A percentile compares a stretch with the other conserved stretches of the same genome.
Conservation (phyloP, 2,329 filamentous ascomycete species). For the Neophaeococcomyces mojaviensis region DNA sequence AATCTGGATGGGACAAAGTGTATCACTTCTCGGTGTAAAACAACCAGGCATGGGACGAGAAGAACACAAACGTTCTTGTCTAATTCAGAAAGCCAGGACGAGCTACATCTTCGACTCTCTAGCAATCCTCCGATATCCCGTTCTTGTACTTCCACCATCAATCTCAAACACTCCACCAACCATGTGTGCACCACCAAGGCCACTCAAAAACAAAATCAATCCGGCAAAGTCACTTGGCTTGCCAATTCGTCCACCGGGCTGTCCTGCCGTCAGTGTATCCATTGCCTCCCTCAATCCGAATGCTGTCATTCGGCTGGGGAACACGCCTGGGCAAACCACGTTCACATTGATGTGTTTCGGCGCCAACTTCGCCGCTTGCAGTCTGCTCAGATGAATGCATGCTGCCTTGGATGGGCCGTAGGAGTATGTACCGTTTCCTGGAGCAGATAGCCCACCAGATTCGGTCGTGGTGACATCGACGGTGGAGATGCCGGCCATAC, state of each 20-base stretch:
- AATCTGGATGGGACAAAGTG: no score
- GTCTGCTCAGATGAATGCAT: constrained; percentile 46
- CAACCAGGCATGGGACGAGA: no score
- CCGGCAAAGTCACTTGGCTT: constrained; percentile 44
- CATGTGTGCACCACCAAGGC: constrained; percentile 36
- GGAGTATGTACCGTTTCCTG: constrained; percentile 45
- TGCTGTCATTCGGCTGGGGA: constrained; percentile 49
- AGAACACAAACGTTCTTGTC: no score
- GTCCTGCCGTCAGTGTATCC: constrained; percentile 39
- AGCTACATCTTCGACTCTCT: constrained; percentile 21
- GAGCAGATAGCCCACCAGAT: constrained; percentile 46
- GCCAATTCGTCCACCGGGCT: constrained; percentile 41
- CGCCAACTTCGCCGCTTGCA: constrained; percentile 45
- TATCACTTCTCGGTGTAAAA: no score
- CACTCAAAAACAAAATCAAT: constrained; percentile 38
- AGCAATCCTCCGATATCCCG: constrained; percentile 34
- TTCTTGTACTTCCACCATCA: constrained; percentile 40
- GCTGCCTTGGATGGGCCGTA: constrained; percentile 49
- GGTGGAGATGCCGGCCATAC: constrained; percentile 39
- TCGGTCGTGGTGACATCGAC: constrained; percentile 39
- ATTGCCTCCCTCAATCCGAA: constrained; percentile 44
- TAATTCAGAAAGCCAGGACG: no score
- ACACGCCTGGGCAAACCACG: constrained; percentile 37
- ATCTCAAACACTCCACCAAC: constrained; percentile 40
- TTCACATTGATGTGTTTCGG: constrained; percentile 47